A percentile compares a stretch with the other conserved stretches of the same genome.
Evolutionary conservation across 768 basidiomycete genomes (phyloP).

Genomic region (Pisolithus marmoratus): DNA sequence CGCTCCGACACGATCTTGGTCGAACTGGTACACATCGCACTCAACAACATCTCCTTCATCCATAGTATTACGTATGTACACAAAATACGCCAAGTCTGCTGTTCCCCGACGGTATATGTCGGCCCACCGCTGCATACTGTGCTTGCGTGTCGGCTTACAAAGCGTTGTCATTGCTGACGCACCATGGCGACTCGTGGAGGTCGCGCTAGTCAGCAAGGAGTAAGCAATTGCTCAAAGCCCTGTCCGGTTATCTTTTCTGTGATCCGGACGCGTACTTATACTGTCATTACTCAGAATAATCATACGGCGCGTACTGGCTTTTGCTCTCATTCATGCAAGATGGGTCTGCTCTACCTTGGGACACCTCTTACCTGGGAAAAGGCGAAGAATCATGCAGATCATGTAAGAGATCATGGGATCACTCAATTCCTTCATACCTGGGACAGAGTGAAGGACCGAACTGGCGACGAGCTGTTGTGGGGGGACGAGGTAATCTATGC

Average conservation of each 20-base stretch:
- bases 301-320: neutral
- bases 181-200: neutral
- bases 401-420: slow-evolving; percentile 89
- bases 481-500: slow-evolving; percentile 81
- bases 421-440: slow-evolving; percentile 92
- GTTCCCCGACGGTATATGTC: no score
- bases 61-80: no score
- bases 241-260: neutral
- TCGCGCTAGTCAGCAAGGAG: neutral
- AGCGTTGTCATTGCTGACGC: neutral
- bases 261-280: neutral
- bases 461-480: slow-evolving; percentile 92
- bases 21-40: no score
- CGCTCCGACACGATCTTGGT: no score
- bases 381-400: slow-evolving; percentile 79
- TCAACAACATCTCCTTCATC: no score
- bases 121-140: neutral
- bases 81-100: no score
- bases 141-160: neutral
- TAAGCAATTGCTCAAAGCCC: no score
- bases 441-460: slow-evolving; percentile 86
- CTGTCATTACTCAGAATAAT: neutral
- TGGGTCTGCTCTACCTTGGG: slow-evolving; percentile 92
- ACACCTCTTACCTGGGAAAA: slow-evolving; percentile 92
- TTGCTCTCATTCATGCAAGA: slow-evolving; percentile 25